These are phyloP conservation scores for Penicillium vulpinum DNA, from an alignment of 2,329 filamentous ascomycete genomes.

Conservation along the genomic window DNA sequence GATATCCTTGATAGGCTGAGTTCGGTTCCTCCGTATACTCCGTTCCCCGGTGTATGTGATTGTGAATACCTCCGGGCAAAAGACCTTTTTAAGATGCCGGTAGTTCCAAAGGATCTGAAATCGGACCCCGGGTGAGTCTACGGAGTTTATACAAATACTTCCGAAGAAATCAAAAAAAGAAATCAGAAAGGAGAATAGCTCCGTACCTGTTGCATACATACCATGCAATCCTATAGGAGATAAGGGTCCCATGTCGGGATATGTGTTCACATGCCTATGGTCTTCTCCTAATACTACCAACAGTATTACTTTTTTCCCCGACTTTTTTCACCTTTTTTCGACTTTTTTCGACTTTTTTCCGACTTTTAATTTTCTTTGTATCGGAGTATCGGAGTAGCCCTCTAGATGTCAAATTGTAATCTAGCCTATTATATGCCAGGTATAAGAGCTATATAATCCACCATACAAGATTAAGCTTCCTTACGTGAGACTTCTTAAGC, in stretches of 20 bases:
- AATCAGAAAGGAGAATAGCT: background rate
- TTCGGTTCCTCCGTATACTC: too few species aligned
- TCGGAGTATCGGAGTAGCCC: too few species aligned
- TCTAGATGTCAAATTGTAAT: background rate
- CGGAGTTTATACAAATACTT: background rate
- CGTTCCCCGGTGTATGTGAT: too few species aligned
- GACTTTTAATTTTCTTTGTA: background rate
- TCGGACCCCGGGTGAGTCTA: background rate
- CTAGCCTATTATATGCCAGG: background rate
- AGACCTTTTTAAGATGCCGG: background rate
- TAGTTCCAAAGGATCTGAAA: background rate
- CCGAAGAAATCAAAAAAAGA: too few species aligned
- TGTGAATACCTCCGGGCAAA: background rate
- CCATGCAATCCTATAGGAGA: slow-evolving; percentile 1
- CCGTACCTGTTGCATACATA: slow-evolving; percentile 1
- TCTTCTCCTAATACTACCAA: background rate
- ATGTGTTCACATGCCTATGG: background rate
- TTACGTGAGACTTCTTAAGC: background rate
- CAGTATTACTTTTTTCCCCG: background rate
- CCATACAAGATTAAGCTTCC: background rate
- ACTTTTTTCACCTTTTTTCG: too few species aligned
- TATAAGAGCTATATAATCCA: background rate
- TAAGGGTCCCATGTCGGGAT: background rate
- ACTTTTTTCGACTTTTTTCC: too few species aligned
- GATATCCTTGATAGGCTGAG: background rate